Conservation (phyloP, 805 yeast species). For the Myxozyma monticola region DNA sequence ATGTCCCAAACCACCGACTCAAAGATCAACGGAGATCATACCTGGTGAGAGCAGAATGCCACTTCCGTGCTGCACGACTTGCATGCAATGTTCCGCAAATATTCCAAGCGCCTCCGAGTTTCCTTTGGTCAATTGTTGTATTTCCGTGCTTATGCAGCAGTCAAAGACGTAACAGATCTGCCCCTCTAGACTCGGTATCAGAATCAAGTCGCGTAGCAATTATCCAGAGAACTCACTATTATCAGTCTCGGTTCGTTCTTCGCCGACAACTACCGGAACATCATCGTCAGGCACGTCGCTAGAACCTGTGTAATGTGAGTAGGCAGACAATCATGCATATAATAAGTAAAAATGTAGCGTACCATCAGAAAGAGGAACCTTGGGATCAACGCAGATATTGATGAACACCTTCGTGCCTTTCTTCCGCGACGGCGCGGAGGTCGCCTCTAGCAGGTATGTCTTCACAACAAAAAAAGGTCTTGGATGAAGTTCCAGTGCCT, state of each 20-base stretch:
- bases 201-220: neutral
- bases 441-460: slow-evolving; percentile 49
- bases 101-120: slow-evolving; percentile 63
- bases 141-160: slow-evolving; percentile 68
- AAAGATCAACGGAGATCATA: too few species aligned
- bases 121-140: slow-evolving; percentile 61
- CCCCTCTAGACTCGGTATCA: slow-evolving; percentile 44
- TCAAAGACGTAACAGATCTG: slow-evolving; percentile 65
- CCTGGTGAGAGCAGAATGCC: slow-evolving; percentile 56
- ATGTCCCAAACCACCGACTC: too few species aligned
- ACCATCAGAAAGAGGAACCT: slow-evolving; percentile 63
- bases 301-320: neutral
- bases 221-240: slow-evolving; percentile 45
- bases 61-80: slow-evolving; percentile 63
- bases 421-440: slow-evolving; percentile 33
- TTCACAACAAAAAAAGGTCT: slow-evolving; percentile 74
- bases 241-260: slow-evolving; percentile 56
- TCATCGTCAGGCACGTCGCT: slow-evolving; percentile 2
- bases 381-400: slow-evolving; percentile 67
- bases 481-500: slow-evolving; percentile 47
- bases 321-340: too few species aligned
- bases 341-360: neutral
- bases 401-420: slow-evolving; percentile 67
- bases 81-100: slow-evolving; percentile 79
- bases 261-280: slow-evolving; percentile 71